phyloP scores from a whole-genome alignment of 805 yeast species.

The Wickerhamiella vanderwaltii region DNA sequence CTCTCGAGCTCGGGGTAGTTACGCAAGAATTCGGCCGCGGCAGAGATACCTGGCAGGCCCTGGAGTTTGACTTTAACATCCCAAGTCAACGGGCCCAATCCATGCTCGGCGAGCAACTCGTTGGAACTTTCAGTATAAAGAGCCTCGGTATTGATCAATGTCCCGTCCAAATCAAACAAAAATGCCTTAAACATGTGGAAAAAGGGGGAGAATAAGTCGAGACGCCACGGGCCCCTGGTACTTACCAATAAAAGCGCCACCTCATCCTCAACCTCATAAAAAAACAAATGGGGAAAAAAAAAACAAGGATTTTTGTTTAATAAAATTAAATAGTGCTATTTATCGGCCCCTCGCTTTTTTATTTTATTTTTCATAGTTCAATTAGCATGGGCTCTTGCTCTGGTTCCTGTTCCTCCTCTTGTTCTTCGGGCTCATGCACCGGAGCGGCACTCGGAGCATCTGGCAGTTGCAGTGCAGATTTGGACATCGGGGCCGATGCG shows the following conservation, averaged over 20 bases:
- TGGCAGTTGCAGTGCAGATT: background rate
- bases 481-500: background rate
- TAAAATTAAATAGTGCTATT: too few species aligned
- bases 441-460: background rate
- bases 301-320: too few species aligned
- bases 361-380: conserved; percentile 17
- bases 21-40: conserved; percentile 46
- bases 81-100: conserved; percentile 76
- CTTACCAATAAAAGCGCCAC: too few species aligned
- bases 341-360: too few species aligned
- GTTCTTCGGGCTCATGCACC: conserved; percentile 9
- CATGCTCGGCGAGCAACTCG: conserved; percentile 50
- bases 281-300: too few species aligned
- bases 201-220: too few species aligned
- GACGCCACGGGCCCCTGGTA: too few species aligned
- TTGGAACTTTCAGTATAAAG: conserved; percentile 72
- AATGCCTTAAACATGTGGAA: conserved; percentile 51
- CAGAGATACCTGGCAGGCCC: conserved; percentile 79
- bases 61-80: conserved; percentile 76
- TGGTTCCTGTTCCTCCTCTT: conserved; percentile 5
- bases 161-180: conserved; percentile 87
- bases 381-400: conserved; percentile 14
- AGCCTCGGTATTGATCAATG: conserved; percentile 83
- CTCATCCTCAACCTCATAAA: too few species aligned
- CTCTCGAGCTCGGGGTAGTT: conserved; percentile 55